Percentiles rank a stretch among this genome's conserved stretches.
Evolutionary conservation across 2,329 filamentous ascomycete species (phyloP).

Genomic region (Fusarium sp.): DNA sequence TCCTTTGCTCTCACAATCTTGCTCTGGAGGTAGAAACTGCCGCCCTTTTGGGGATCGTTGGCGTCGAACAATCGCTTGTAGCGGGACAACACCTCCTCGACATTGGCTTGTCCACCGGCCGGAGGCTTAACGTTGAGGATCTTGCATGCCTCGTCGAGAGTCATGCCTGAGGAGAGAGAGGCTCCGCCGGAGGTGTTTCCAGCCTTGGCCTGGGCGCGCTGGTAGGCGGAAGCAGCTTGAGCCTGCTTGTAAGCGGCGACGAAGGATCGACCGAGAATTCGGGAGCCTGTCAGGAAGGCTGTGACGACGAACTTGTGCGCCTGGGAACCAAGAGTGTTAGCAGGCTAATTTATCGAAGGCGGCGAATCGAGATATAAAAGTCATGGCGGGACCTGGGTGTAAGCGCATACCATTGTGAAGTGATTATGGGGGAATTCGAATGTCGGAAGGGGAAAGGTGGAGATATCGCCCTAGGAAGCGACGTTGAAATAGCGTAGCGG

Average conservation of each 20-base stretch:
- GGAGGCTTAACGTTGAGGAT: slow-evolving; percentile 96
- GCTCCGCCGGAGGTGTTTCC: slow-evolving; percentile 66
- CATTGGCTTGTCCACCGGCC: slow-evolving; percentile 74
- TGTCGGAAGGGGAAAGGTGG: slow-evolving; percentile 5
- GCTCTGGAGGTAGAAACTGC: slow-evolving; percentile 98
- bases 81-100: slow-evolving; percentile 82
- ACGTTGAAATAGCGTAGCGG: slow-evolving; percentile 35
- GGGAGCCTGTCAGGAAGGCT: slow-evolving; percentile 88
- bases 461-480: slow-evolving; percentile 33
- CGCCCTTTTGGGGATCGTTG: slow-evolving; percentile 95
- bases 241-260: slow-evolving; percentile 96
- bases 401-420: slow-evolving; percentile 48
- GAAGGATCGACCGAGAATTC: slow-evolving; percentile 93
- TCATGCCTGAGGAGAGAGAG: slow-evolving; percentile 76
- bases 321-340: slow-evolving; percentile 59
- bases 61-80: slow-evolving; percentile 96
- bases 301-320: slow-evolving; percentile 91
- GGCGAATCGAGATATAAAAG: slow-evolving; percentile 29
- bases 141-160: slow-evolving; percentile 95
- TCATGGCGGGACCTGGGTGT: slow-evolving; percentile 2
- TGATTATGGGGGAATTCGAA: slow-evolving; percentile 6
- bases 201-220: slow-evolving; percentile 74
- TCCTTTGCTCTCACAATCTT: slow-evolving; percentile 93
- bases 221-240: slow-evolving; percentile 84
- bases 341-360: slow-evolving; percentile 2